Evolutionary conservation across 192 early-diverging fungal genomes (phyloP), one percentile per base, ranked within the genome.

Genomic region (Coemansia biformis): DNA sequence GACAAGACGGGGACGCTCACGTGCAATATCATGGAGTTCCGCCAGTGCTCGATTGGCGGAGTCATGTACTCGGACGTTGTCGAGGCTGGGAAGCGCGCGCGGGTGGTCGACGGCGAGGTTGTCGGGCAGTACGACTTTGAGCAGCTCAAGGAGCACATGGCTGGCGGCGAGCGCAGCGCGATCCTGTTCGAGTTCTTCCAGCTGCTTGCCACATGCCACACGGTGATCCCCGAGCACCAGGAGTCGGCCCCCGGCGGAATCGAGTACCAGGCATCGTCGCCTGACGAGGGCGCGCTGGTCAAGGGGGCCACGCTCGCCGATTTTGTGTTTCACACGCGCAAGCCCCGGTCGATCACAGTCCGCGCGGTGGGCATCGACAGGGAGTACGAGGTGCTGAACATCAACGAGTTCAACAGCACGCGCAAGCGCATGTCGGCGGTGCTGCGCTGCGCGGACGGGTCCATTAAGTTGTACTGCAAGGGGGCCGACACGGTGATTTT

Each of bases 331-430:
- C 80, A 82, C 35, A 76, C 66, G 38, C 65, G 74, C 44, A 64
- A 61, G 52, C 74, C 74, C 30, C 66, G 74, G 34, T 76, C 66
- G 15, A 70, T 76, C 39, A 55, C 51, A 0, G 64, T 70, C 15
- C 32, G 22, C 37, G 47, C 62, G 23, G 54, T 51, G 57, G 63
- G 55, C 44, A 48, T 45, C 4, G 70, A 83, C 17, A 71, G 74
- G 29, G 91, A 96, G 57, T 96, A 83, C 57, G 89, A 96, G 69
- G 83, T 99, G 28, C 74, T 99, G 16, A 91, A 93, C 49, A 86
- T 97, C 53, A 92, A 90, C 69, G 96, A 99, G 78, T 99, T 99
- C 79, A 96, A 99, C 67, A 92, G 89, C 36, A 96, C 92, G n/a
- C 81, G 96, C 34, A 99, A 99, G 63, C 82, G 96, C 46, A 99